A percentile compares a stretch with the other conserved stretches of the same genome.
phyloP scores from a whole-genome alignment of 2,329 filamentous ascomycete species.

The Neonectria sp. region DNA sequence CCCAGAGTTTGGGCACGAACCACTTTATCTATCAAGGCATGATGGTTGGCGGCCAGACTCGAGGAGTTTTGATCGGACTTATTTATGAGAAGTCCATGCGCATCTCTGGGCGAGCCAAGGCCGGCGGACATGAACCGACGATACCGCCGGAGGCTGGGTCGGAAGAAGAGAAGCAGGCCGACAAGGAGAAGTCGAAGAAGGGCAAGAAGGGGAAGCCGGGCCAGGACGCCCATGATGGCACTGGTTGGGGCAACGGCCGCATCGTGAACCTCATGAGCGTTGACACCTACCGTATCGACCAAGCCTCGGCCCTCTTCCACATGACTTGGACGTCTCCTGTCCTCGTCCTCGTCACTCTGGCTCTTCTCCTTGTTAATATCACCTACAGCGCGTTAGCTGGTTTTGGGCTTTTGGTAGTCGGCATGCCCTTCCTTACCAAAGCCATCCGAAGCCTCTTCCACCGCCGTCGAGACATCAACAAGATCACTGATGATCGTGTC shows the following conservation, averaged over 20 bases:
- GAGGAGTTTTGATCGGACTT: constrained; percentile 85
- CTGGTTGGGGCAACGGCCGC: constrained; percentile 92
- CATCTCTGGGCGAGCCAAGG: constrained; percentile 88
- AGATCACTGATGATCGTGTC: constrained; percentile 92
- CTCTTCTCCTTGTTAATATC: constrained; percentile 87
- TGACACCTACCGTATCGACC: constrained; percentile 93
- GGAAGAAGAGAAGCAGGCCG: constrained; percentile 61
- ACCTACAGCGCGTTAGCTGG: constrained; percentile 92
- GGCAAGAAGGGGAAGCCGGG: constrained; percentile 59
- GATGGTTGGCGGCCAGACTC: constrained; percentile 88
- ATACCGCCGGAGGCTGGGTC: constrained; percentile 57
- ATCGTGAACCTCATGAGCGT: constrained; percentile 96
- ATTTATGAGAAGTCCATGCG: constrained; percentile 96
- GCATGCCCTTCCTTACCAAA: constrained; percentile 82
- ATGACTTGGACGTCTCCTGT: constrained; percentile 91
- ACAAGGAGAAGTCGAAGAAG: constrained; percentile 53
- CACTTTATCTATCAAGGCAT: constrained; percentile 96
- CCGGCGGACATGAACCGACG: constrained; percentile 73
- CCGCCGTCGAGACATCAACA: constrained; percentile 87
- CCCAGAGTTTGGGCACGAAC: constrained; percentile 85
- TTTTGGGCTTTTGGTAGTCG: constrained; percentile 85
- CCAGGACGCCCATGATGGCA: constrained; percentile 69
- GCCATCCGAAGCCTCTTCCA: constrained; percentile 84
- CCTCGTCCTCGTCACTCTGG: constrained; percentile 82
- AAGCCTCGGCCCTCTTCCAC: constrained; percentile 91